Percentiles rank a stretch among this genome's conserved stretches.
Evolutionary conservation across 129 eudicot genomes (phyloP).

Genomic region (carrot (Daucus carota)): DH1_v3.0 NC_030383.2:35415501-35416000

Average conservation of each 20-base stretch:
- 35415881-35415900: background rate
- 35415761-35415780: background rate
- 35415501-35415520: too few relatives aligned
- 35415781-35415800: background rate
- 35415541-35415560: too few relatives aligned
- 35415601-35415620: background rate
- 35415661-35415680: too few relatives aligned
- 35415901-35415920: background rate
- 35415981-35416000: background rate
- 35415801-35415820: background rate
- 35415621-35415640: background rate
- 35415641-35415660: too few relatives aligned
- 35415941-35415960: background rate
- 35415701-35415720: background rate
- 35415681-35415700: too few relatives aligned
- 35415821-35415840: background rate
- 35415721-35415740: too few relatives aligned
- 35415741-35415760: background rate
- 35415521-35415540: too few relatives aligned
- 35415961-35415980: background rate
- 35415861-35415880: background rate
- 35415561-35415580: too few relatives aligned
- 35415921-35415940: background rate
- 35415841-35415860: background rate
- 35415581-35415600: background rate